A percentile compares a stretch with the other conserved stretches of the same genome.
Evolutionary conservation across 768 basidiomycete species (phyloP).

Genomic region (Mycena amicta): DNA sequence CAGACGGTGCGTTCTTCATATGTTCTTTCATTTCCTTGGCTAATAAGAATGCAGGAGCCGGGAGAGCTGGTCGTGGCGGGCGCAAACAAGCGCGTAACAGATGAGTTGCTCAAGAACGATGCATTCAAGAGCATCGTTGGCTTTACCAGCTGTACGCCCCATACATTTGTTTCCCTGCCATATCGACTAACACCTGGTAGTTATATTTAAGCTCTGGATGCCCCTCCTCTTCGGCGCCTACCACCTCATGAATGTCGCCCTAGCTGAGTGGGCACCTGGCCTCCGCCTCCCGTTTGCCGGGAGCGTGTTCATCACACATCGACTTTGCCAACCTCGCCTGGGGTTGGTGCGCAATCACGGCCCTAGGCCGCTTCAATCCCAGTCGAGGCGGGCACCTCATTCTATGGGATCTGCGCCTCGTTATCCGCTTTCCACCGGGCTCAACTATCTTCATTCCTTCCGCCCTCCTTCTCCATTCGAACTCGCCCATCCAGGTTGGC

Average conservation of each 20-base stretch:
- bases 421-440: no score
- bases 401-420: constrained; percentile 25
- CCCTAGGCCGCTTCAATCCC: no score
- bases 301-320: neutral
- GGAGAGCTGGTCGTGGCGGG: neutral
- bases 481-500: no score
- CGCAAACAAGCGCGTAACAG: neutral
- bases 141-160: no score
- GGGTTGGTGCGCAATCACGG: no score
- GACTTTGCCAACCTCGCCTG: no score
- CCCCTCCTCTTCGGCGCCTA: no score
- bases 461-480: constrained; percentile 22
- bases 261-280: neutral
- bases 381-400: constrained; percentile 28
- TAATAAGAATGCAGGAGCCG: neutral
- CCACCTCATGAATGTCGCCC: neutral
- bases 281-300: neutral
- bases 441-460: no score
- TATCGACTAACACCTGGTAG: neutral
- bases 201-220: neutral
- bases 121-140: neutral
- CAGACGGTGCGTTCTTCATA: neutral
- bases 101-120: neutral
- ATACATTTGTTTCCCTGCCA: neutral
- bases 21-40: neutral